phyloP scores from a whole-genome alignment of 257 asterid genomes.

The Paraleonurus japonicus region DNA sequence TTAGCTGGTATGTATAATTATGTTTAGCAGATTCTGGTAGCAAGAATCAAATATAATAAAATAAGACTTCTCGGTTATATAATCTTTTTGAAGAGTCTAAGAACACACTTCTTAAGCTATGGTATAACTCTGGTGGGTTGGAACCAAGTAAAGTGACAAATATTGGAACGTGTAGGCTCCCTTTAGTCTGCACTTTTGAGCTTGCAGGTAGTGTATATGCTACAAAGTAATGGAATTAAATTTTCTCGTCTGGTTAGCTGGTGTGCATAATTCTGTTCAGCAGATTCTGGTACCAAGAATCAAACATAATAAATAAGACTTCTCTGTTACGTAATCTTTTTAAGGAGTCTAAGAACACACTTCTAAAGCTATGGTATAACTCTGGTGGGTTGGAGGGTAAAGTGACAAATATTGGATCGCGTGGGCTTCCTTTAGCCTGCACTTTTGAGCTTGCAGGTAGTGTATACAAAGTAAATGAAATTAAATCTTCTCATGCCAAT shows the following conservation, averaged over 20 bases:
- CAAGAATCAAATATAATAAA: neutral
- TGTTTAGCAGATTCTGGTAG: neutral
- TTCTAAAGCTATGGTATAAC: constrained; percentile 3
- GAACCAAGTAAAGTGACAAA: constrained; percentile 13
- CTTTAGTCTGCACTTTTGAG: constrained; percentile 4
- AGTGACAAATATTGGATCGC: constrained; percentile 12
- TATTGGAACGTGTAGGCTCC: constrained; percentile 7
- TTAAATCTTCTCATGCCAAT: neutral
- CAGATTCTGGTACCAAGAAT: neutral
- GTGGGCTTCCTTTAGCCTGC: neutral
- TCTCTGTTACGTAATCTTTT: neutral
- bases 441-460: constrained; percentile 19
- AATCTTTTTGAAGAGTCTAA: constrained; percentile 2
- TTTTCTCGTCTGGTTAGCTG: too few relatives aligned
- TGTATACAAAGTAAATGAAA: constrained; percentile 4
- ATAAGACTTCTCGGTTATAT: neutral
- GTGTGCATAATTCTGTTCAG: too few relatives aligned
- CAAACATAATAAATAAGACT: neutral
- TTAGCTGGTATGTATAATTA: too few relatives aligned
- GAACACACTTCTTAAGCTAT: neutral
- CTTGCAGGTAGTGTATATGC: constrained; percentile 19
- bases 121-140: constrained; percentile 1
- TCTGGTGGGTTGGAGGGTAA: constrained; percentile 8
- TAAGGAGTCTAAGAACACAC: neutral
- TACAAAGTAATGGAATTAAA: too few relatives aligned